Conservation (phyloP, 1,284 basidiomycete species). For the Malassezia equina region DNA sequence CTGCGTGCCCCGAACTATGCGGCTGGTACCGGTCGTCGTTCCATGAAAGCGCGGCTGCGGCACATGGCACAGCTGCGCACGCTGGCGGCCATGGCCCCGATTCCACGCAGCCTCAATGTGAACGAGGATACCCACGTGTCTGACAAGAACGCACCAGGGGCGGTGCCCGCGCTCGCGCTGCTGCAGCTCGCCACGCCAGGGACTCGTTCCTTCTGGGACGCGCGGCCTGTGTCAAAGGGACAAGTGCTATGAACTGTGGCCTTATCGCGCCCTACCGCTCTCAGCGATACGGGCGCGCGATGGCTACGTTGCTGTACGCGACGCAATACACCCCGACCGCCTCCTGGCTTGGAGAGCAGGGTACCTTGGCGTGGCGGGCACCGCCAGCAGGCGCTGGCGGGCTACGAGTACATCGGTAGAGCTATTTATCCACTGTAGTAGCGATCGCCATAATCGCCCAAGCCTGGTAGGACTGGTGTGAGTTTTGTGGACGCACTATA, state of each 20-base stretch:
- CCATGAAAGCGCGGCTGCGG: constrained; percentile 27
- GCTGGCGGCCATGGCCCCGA: not conserved
- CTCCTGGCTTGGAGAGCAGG: not conserved
- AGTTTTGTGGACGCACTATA: constrained; percentile 30
- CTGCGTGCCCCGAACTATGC: constrained; percentile 31
- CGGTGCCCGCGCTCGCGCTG: not conserved
- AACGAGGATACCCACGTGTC: not conserved
- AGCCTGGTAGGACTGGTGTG: constrained; percentile 30
- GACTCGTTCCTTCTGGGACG: constrained; percentile 1
- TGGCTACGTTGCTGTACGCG: constrained; percentile 3
- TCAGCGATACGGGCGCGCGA: not conserved
- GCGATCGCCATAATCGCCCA: constrained; percentile 44
- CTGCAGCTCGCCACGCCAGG: not conserved
- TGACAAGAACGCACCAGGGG: not conserved
- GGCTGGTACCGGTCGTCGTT: constrained; percentile 20
- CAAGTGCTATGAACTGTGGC: not conserved
- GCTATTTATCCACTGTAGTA: constrained; percentile 33
- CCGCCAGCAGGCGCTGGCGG: constrained; percentile 1
- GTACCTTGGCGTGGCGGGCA: constrained; percentile 10
- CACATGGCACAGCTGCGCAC: constrained; percentile 21
- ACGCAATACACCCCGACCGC: constrained; percentile 11
- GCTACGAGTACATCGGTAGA: not conserved
- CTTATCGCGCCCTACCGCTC: not conserved
- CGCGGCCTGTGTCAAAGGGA: not conserved
- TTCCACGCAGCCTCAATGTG: not conserved